A percentile compares a stretch with the other conserved stretches of the same genome.
Evolutionary conservation across 139 green algal species (phyloP).

Genomic region (Coelastrella sp.): DNA sequence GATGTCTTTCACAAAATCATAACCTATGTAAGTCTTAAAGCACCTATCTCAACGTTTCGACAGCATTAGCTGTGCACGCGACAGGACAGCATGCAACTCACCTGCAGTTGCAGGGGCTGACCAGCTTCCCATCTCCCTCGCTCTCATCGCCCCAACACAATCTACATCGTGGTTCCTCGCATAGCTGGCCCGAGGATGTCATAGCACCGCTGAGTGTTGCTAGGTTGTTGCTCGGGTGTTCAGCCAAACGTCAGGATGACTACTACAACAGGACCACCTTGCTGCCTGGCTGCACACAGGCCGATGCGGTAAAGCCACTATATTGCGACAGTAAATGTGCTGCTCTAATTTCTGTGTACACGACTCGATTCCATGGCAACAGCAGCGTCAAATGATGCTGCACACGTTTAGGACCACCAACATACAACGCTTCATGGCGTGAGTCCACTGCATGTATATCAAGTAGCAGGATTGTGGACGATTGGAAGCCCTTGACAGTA

Average conservation of each 20-base stretch:
- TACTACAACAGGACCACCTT: not conserved
- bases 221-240: not conserved
- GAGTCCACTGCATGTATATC: not conserved
- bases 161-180: slow-evolving; percentile 10
- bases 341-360: not conserved
- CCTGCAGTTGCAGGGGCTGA: slow-evolving; percentile 45
- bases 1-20: not conserved
- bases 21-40: not conserved
- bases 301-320: not conserved
- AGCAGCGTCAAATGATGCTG: not conserved
- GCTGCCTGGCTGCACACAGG: not conserved
- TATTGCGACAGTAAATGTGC: not conserved
- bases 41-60: not conserved
- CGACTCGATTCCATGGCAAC: too few species aligned
- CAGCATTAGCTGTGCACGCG: not conserved
- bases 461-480: not conserved
- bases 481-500: not conserved
- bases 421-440: not conserved
- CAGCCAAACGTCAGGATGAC: not conserved
- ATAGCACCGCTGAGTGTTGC: not conserved
- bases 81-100: not conserved
- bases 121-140: not conserved
- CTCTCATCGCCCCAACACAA: slow-evolving; percentile 43
- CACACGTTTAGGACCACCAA: not conserved
- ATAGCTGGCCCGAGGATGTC: not conserved